Base-by-base conservation (phyloP, 495 filamentous ascomycete species). In the Baudoinia panamericana region DNA sequence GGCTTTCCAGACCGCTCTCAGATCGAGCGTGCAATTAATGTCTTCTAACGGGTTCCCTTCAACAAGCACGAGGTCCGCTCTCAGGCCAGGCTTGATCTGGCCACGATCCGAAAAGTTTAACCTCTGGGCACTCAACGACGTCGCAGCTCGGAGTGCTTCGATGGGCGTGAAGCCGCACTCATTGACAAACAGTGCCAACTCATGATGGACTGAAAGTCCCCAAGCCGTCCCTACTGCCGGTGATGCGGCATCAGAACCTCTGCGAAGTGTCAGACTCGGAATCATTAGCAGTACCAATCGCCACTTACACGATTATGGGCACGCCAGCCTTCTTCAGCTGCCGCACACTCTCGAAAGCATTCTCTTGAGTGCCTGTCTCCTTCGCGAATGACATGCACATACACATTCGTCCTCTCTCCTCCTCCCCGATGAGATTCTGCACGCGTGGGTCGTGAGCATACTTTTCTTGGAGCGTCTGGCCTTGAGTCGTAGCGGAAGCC, bases 41-140 rank as follows among this genome's bases (percentile, higher is more conserved):
- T 62, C 44, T 31, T 51, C 52, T 31, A 61, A 32, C 11, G 58
- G 56, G 41, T 63, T 59, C 5, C 56, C 58, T 31, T 57, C 50
- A 1, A 63, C 52, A 2, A 61, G 39, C 28, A 59, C 26, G 39
- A 63, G 30, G 43, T 61, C 60, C 10, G 56, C 60, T 17, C 51
- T 51, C 32, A 56, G 30, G 1, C 55, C 58, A 29, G 40, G 44
- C 22, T 47, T 46, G 23, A 61, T 48, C 25, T 37, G 35, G 12
- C 56, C 60, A 11, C 58, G 52, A 32, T 63, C 60, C 1, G 25
- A n/a, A 35, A 61, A 57, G 23, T 44, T 50, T 41, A 63, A 63
- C 9, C 54, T 19, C 27, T 43, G 30, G 12, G 60, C 60, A 1
- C 48, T 39, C 18, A 59, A 26, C 20, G 39, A 46, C 2, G 58